These are phyloP conservation scores for Luffa acutangula DNA, from an alignment of 306 rosid species.

Conservation along the genomic window DNA sequence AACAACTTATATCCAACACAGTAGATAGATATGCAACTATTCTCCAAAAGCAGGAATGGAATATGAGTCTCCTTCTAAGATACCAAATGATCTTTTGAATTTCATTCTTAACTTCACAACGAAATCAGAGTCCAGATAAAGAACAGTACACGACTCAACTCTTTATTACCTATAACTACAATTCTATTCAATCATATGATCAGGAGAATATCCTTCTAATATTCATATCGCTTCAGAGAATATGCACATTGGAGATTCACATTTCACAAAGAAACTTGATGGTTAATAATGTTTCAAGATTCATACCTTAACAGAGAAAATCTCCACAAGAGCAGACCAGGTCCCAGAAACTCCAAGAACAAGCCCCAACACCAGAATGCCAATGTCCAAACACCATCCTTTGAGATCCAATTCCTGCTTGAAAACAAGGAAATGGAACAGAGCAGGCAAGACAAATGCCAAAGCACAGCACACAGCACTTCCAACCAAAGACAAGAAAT, in stretches of 20 bases:
- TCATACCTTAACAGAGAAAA: conserved; percentile 18
- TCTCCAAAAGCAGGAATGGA: neutral
- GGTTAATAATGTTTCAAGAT: neutral
- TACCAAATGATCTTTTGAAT: neutral
- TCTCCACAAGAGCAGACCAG: conserved; percentile 33
- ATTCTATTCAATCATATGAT: neutral
- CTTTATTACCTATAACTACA: neutral
- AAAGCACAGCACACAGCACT: conserved; percentile 40
- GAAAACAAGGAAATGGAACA: conserved; percentile 36
- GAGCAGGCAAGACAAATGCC: conserved; percentile 41
- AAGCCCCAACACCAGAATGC: conserved; percentile 23
- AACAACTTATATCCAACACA: neutral
- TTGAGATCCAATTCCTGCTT: conserved; percentile 29
- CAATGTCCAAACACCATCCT: conserved; percentile 22
- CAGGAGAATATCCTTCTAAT: neutral
- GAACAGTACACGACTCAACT: neutral
- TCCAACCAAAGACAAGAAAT: conserved; percentile 47
- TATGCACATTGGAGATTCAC: neutral
- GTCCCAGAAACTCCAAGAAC: conserved; percentile 41
- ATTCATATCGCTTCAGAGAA: neutral
- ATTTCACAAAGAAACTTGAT: neutral
- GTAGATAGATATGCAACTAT: neutral
- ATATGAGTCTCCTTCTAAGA: neutral
- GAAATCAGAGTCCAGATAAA: neutral
- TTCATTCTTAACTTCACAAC: neutral